A percentile compares a stretch with the other conserved stretches of the same genome.
These are phyloP conservation scores for Colletotrichum tanaceti DNA, from an alignment of 2,329 filamentous ascomycete genomes.

Conservation along the genomic window DNA sequence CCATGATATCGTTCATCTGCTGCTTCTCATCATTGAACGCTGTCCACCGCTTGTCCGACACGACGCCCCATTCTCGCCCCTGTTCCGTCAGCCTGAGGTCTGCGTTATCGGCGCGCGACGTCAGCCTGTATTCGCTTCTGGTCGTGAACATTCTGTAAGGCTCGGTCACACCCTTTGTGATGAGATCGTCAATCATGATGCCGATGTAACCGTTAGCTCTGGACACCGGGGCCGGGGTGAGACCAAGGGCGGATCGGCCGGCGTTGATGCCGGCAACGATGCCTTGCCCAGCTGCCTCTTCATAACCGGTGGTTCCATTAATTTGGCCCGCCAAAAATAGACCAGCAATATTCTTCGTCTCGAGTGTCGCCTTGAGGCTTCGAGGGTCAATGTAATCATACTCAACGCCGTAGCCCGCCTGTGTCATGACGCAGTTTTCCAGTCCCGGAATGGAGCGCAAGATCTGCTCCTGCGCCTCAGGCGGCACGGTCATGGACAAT, in stretches of 20 bases:
- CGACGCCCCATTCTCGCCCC: conserved; percentile 80
- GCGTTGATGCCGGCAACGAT: conserved; percentile 94
- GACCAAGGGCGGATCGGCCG: conserved; percentile 78
- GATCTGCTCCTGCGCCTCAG: conserved; percentile 84
- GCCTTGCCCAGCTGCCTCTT: conserved; percentile 95
- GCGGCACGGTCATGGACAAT: conserved; percentile 95
- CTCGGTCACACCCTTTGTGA: conserved; percentile 96
- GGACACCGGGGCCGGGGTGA: conserved; percentile 74
- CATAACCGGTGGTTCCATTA: conserved; percentile 97
- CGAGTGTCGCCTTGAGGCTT: conserved; percentile 85
- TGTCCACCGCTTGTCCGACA: conserved; percentile 82
- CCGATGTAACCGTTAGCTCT: conserved; percentile 95
- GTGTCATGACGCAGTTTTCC: conserved; percentile 90
- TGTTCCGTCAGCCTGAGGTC: conserved; percentile 85
- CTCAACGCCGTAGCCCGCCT: conserved; percentile 96
- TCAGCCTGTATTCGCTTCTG: conserved; percentile 94
- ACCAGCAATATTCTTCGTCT: conserved; percentile 91
- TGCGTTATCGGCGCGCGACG: conserved; percentile 91
- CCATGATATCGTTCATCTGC: conserved; percentile 75
- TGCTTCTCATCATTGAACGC: conserved; percentile 72
- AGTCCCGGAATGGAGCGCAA: conserved; percentile 89
- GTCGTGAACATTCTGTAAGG: conserved; percentile 99
- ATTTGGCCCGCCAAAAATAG: conserved; percentile 96
- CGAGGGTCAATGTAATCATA: conserved; percentile 99
- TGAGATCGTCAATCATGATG: conserved; percentile 97